phyloP scores from a whole-genome alignment of 2,329 filamentous ascomycete species.

The Xylariaceae sp. region DNA sequence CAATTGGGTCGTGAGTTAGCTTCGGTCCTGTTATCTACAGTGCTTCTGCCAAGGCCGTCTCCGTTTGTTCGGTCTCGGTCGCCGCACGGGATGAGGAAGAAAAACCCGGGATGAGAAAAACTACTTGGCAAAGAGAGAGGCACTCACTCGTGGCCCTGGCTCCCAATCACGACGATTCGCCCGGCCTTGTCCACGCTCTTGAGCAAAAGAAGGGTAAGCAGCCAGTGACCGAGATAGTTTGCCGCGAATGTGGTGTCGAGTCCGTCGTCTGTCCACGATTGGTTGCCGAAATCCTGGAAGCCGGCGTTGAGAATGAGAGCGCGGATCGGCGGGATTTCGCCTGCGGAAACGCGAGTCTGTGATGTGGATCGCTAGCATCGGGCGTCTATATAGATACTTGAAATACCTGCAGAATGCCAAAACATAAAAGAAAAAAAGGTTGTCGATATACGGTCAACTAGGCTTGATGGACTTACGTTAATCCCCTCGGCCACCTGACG shows the following conservation, averaged over 20 bases:
- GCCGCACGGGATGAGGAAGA: too few relatives aligned
- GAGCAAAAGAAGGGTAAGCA: constrained; percentile 34
- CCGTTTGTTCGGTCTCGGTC: not conserved
- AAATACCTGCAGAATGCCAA: too few relatives aligned
- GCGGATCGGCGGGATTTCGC: constrained; percentile 46
- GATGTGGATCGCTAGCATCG: too few relatives aligned
- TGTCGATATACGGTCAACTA: too few relatives aligned
- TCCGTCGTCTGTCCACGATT: constrained; percentile 31
- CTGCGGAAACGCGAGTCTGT: constrained; percentile 24
- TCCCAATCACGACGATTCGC: constrained; percentile 32
- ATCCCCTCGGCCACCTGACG: constrained; percentile 19
- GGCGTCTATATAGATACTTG: too few relatives aligned
- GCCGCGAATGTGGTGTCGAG: constrained; percentile 34
- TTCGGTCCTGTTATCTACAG: not conserved
- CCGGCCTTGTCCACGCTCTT: constrained; percentile 35
- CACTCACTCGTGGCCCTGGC: constrained; percentile 44
- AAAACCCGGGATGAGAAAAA: too few relatives aligned
- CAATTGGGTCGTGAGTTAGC: not conserved
- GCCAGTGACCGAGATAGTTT: constrained; percentile 41
- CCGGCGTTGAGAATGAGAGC: constrained; percentile 47
- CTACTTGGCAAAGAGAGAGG: not conserved
- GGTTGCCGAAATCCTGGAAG: constrained; percentile 35
- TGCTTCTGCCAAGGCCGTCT: not conserved
- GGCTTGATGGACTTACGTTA: too few relatives aligned
- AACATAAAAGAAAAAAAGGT: too few relatives aligned